Base-by-base conservation (phyloP, 106 monocot species). In the Hemerocallis citrina region DNA sequence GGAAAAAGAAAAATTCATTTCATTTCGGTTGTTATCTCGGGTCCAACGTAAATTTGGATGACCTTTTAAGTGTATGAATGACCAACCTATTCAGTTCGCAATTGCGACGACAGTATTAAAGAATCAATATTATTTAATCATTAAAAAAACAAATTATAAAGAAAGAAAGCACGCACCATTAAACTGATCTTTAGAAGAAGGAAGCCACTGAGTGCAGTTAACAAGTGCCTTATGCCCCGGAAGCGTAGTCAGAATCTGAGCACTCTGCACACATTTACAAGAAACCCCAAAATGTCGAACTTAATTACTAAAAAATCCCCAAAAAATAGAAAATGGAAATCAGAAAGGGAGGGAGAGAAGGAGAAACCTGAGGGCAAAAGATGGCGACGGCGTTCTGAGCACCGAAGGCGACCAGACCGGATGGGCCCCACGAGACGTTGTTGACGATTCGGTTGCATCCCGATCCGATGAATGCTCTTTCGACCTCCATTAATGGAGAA, bases 361-460 rank as follows among this genome's bases (percentile, higher is more conserved):
- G 15, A n/a, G 47, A 35, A 16, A 96, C 96, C 76, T 84, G 55
- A 35, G 91, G 90, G 67, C 70, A 79, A 57, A 96, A 96, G 69
- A 96, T 62, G 57, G 90, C 86, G 65, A 96, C 91, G 22, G 84
- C 86, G 74, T 91, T 87, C 64, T 96, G 91, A 7, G 87, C 72
- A 12, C 96, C 96, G 55, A 96, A 96, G 46, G 96, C 78, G 59
- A 88, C 91, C 35, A 87, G 73, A 25, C 81, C 84, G 47, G 80
- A 91, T 9, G 79, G 81, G 2, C 96, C 87, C 96, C 91, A 91
- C 25, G 96, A 96, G 63, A 91, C 87, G 61, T 91, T 96, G 84
- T 91, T 88, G 45, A 96, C 87, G 32, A 96, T 68, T 15, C 96
- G 72, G 61, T 91, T 96, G 72, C 96, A 96, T 0, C 96, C 96